phyloP scores from a whole-genome alignment of 129 eudicot species.

The Calendula officinalis region DNA sequence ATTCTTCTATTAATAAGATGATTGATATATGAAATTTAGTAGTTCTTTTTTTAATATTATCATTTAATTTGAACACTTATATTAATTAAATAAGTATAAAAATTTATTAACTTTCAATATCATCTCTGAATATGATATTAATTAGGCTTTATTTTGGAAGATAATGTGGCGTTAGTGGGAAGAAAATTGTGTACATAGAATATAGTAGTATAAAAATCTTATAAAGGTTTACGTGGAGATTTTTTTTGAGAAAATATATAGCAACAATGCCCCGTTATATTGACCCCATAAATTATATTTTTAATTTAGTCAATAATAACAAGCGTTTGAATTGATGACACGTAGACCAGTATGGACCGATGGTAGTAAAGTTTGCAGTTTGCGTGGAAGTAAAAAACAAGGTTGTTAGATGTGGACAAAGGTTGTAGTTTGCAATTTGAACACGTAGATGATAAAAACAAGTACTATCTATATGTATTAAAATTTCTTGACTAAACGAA shows the following conservation, averaged over 20 bases:
- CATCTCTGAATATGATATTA: too few species aligned
- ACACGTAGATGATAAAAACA: background rate
- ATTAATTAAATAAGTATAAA: too few species aligned
- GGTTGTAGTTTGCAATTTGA: constrained; percentile 24
- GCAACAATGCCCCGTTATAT: background rate
- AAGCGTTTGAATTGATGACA: background rate
- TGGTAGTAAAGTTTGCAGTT: constrained; percentile 11
- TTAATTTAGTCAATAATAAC: background rate
- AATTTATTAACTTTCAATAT: too few species aligned
- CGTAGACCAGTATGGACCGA: constrained; percentile 20
- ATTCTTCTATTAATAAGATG: too few species aligned
- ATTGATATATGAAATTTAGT: too few species aligned
- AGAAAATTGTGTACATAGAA: background rate
- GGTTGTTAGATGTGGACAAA: constrained; percentile 24
- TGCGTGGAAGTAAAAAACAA: constrained; percentile 24
- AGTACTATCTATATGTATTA: too few species aligned
- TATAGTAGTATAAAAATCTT: background rate
- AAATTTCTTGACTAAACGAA: too few species aligned
- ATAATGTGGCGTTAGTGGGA: too few species aligned
- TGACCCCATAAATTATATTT: background rate
- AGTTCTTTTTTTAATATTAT: too few species aligned
- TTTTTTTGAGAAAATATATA: background rate
- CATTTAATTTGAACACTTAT: too few species aligned
- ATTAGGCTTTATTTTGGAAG: too few species aligned
- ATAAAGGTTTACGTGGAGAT: background rate